Conservation (phyloP, 2,329 filamentous ascomycete species). For the Graphilbum sp. region DNA sequence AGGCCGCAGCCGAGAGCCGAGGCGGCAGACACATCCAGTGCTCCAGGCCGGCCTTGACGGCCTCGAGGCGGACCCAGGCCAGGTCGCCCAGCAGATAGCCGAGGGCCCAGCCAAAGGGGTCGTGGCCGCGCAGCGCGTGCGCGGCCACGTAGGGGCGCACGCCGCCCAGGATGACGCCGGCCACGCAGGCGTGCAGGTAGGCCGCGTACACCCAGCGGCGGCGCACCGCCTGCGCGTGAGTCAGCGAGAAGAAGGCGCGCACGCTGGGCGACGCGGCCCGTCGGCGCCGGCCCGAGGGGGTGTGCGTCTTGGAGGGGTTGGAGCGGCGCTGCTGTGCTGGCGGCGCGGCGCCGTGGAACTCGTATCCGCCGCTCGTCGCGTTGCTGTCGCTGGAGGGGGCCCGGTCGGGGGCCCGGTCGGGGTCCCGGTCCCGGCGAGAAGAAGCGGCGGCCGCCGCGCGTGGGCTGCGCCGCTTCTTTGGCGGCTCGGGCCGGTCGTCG, state of each 20-base stretch:
- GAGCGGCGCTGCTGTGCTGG: too few relatives aligned
- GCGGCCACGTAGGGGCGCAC: slow-evolving; percentile 53
- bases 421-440: too few relatives aligned
- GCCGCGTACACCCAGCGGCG: slow-evolving; percentile 73
- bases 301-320: slow-evolving; percentile 26
- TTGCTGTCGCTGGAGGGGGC: background rate
- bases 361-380: too few relatives aligned
- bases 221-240: slow-evolving; percentile 55
- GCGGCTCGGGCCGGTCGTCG: slow-evolving; percentile 10
- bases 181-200: slow-evolving; percentile 57
- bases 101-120: slow-evolving; percentile 85
- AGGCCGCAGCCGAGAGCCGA: slow-evolving; percentile 23
- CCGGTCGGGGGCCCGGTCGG: too few relatives aligned
- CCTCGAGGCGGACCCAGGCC: slow-evolving; percentile 51
- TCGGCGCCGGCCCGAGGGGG: slow-evolving; percentile 49
- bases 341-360: too few relatives aligned
- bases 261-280: slow-evolving; percentile 46
- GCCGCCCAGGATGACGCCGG: slow-evolving; percentile 49
- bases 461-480: too few relatives aligned
- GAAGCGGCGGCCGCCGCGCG: too few relatives aligned
- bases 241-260: slow-evolving; percentile 64
- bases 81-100: slow-evolving; percentile 78
- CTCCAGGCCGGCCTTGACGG: slow-evolving; percentile 52
- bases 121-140: slow-evolving; percentile 51
- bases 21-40: slow-evolving; percentile 56